Base-by-base conservation (phyloP, 1,139 yeast species). In the Suhomyces anneliseae region DNA sequence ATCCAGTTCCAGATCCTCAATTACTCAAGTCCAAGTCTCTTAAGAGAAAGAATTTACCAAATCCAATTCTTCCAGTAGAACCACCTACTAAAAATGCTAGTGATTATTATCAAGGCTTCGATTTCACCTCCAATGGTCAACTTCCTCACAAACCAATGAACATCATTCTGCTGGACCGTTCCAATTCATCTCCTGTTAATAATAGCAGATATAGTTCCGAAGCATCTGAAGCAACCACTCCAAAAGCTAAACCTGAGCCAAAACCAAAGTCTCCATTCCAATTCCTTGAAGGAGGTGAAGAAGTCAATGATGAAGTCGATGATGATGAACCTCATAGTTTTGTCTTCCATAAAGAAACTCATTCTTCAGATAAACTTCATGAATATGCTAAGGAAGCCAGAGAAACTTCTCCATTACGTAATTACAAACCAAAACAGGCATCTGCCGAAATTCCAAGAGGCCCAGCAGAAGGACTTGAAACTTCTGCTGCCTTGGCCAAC, bases 61-160 rank as follows among this genome's bases (percentile, higher is more conserved):
- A 56, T 31, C 66, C 70, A 0, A 55, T 62, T 0, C 49, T 64
- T 40, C 65, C 67, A 7, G 36, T 55, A 1, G 60, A 56, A 44
- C 66, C 65, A 2, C 53, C 60, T 8, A 31, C 42, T 24, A 33
- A 40, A 24, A 40, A 38, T n/a, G 40, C 50, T 27, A 32, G 39
- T 7, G 68, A 62, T 34, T 54, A 55, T 38, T 74, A 74, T 50
- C 64, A 65, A 39, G 68, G 65, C 43, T 57, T 74, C 53, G 79
- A 74, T 51, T 74, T 74, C 56, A 74, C 79, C 2, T 64, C 74
- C 7, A 71, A 73, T 56, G 79, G 79, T 2, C 66, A 68, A 46
- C 62, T 74, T 26, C 79, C 79, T 0, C 52, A 63, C 59, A 74
- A 74, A 52, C 77, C 76, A 8, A 74, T 74, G 79, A 68, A 61